Base-by-base conservation (phyloP, 768 basidiomycete species). In the Macrolepiota fuliginosa region DNA sequence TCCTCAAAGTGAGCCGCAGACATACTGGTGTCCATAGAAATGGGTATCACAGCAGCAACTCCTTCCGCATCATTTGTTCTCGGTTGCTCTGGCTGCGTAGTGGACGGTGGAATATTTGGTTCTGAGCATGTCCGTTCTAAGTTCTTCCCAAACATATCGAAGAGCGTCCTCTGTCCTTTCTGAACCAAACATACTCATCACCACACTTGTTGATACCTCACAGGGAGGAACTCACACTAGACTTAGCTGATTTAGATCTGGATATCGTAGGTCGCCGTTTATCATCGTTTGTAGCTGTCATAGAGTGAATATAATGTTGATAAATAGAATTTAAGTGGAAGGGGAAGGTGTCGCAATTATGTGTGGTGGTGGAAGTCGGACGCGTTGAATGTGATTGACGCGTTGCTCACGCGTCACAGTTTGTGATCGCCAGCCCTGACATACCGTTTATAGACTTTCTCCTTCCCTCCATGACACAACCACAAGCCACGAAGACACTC, bases 81-180 rank as follows among this genome's bases (percentile, higher is more conserved):
- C 3, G 61, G 42, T 10, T 36, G 36, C 54, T 54, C 19, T 39
- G n/a, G 19, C 10, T 15, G 36, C 35, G 50, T 19, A 53, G 22
- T 12, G 37, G 17, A 17, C 17, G n/a, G 42, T 9, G 29, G 24
- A 17, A 22, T 47, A n/a, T 6, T 19, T 12, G 36, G 29, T 46
- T 46, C 37, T 22, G 45, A 25, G 10, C n/a, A 22, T 40, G 51
- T 42, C 45, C 54, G 59, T 25, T 27, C 57, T 36, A 22, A 35
- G 39, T 73, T 74, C 54, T 65, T 64, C 10, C 66, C 58, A 61
- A 78, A 78, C 36, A 76, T 67, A 51, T 80, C 77, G n/a, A 79
- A 65, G 1, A 83, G 64, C 2, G 80, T 81, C 61, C 69, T 74
- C 71, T 83, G 79, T 65, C 66, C 72, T 52, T 72, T 17, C 32